These are phyloP conservation scores for Erythrophleum ivorense DNA, from an alignment of 331 rosid genomes.

Conservation along the genomic window DNA sequence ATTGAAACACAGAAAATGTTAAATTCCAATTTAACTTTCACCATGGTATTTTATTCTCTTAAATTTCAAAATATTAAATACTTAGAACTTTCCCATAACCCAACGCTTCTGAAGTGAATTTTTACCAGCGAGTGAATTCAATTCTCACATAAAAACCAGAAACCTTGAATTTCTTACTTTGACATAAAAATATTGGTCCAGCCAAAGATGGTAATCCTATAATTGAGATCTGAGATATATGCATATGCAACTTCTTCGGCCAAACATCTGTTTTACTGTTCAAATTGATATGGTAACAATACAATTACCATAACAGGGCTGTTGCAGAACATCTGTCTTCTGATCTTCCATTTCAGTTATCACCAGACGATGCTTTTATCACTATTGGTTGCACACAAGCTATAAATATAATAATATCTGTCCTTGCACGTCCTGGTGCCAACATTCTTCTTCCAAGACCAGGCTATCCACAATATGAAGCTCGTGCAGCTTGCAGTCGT, in stretches of 20 bases:
- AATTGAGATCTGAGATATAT: background rate
- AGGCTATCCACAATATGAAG: constrained; percentile 65
- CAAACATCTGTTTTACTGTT: background rate
- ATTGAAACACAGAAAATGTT: background rate
- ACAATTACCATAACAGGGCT: constrained; percentile 51
- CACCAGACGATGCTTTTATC: constrained; percentile 60
- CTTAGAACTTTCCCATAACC: background rate
- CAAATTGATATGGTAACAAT: constrained; percentile 4
- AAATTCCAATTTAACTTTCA: background rate
- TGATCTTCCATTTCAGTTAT: constrained; percentile 61
- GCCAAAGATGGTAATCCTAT: background rate
- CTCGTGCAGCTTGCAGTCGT: constrained; percentile 45
- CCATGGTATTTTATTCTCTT: background rate
- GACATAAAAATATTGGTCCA: background rate
- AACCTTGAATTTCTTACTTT: background rate
- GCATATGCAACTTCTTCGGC: background rate
- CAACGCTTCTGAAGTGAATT: background rate
- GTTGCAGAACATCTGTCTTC: constrained; percentile 61
- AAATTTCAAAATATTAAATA: background rate
- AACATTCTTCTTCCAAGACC: constrained; percentile 79
- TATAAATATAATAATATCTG: constrained; percentile 55
- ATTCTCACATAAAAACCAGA: background rate
- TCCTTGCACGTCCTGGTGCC: constrained; percentile 66
- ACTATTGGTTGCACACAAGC: constrained; percentile 78
- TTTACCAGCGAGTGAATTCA: background rate